Percentiles rank a stretch among this genome's conserved stretches.
phyloP scores from a whole-genome alignment of 768 basidiomycete species.

The Termitomyces sp. region DNA sequence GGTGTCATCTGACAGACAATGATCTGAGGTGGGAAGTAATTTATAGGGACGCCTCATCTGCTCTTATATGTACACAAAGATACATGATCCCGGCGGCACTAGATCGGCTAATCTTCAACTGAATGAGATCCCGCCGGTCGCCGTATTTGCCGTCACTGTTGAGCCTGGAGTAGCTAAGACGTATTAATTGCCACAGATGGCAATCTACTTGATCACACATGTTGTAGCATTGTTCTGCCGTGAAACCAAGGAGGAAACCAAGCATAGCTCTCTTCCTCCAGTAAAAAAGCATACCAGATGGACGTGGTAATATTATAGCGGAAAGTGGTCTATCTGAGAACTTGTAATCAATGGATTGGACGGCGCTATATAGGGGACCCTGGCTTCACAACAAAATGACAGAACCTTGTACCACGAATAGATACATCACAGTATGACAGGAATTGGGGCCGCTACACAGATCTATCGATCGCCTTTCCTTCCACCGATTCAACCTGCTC shows the following conservation, averaged over 20 bases:
- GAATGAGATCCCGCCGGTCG: constrained; percentile 10
- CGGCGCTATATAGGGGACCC: not conserved
- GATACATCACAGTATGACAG: not conserved
- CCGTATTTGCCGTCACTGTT: constrained; percentile 1
- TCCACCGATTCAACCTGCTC: constrained; percentile 6
- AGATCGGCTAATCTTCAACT: not conserved
- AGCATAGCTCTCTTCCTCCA: not conserved
- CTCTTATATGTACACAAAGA: not conserved
- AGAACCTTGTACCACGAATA: not conserved
- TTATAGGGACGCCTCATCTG: not conserved
- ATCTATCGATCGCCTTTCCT: constrained; percentile 3
- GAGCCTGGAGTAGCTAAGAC: not conserved
- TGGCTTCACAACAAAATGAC: constrained; percentile 1
- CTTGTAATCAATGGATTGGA: not conserved
- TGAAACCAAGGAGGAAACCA: not conserved
- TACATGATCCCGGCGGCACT: constrained; percentile 4
- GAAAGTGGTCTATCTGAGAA: not conserved
- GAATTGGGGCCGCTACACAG: not conserved
- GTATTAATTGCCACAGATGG: constrained; percentile 1
- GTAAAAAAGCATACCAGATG: not conserved
- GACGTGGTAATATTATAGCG: too few species aligned
- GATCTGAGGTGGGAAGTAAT: not conserved
- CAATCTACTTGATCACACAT: not conserved
- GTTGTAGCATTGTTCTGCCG: not conserved
- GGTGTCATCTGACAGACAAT: not conserved